A percentile compares a stretch with the other conserved stretches of the same genome.
phyloP scores from a whole-genome alignment of 2,329 filamentous ascomycete genomes.

The Hymenoscyphus scutula region DNA sequence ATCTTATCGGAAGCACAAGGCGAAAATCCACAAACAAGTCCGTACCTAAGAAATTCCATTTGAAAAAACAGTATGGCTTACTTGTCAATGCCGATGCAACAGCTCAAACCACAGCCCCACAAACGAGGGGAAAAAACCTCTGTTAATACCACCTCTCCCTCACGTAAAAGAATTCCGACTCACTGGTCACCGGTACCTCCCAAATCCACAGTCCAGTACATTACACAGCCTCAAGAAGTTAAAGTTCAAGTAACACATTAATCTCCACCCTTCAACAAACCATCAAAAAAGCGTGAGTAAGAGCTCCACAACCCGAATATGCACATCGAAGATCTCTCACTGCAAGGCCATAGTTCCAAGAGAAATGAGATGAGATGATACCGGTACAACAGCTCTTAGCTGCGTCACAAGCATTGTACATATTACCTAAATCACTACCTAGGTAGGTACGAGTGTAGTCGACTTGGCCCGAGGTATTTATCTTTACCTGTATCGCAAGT shows the following conservation, averaged over 20 bases:
- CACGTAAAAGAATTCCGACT: neutral
- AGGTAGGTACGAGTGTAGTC: too few species aligned
- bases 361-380: neutral
- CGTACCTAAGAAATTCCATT: too few species aligned
- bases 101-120: neutral
- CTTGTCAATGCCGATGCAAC: neutral
- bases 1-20: too few species aligned
- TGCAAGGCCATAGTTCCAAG: too few species aligned
- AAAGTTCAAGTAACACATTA: too few species aligned
- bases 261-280: too few species aligned
- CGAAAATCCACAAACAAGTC: too few species aligned
- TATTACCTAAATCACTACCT: neutral
- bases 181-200: neutral
- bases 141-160: neutral
- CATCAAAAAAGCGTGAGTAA: neutral
- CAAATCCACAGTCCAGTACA: too few species aligned
- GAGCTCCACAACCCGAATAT: neutral
- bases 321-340: neutral
- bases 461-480: too few species aligned
- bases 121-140: neutral
- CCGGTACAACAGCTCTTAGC: neutral
- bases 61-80: neutral
- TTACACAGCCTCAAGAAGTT: neutral
- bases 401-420: neutral
- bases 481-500: too few species aligned